These are phyloP conservation scores for Hirschfeldia incana DNA, from an alignment of 345 rosid species.

Conservation along the genomic window DNA sequence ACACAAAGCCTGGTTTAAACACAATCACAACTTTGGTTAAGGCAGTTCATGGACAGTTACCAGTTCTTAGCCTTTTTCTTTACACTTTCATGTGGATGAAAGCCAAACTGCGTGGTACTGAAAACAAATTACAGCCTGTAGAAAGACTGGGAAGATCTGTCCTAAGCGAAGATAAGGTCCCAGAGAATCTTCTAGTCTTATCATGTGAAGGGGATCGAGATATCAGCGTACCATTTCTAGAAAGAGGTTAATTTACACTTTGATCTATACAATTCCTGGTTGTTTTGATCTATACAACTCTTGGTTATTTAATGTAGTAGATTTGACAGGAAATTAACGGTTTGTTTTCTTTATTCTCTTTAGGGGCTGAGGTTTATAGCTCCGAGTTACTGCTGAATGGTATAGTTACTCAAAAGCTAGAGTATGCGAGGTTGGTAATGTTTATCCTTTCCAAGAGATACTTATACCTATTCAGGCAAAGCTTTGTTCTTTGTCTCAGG, in stretches of 20 bases:
- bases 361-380: conserved; percentile 79
- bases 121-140: conserved; percentile 51
- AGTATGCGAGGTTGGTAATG: conserved; percentile 72
- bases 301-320: neutral
- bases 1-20: conserved; percentile 67
- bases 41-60: conserved; percentile 74
- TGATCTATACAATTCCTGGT: no score
- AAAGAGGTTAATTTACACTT: conserved; percentile 58
- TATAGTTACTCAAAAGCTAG: conserved; percentile 81
- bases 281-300: neutral
- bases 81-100: conserved; percentile 2
- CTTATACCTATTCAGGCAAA: neutral
- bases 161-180: conserved; percentile 52
- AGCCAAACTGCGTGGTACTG: neutral
- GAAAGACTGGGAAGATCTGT: conserved; percentile 78
- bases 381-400: conserved; percentile 85
- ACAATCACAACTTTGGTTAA: conserved; percentile 61
- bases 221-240: conserved; percentile 63
- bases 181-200: conserved; percentile 64
- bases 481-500: neutral
- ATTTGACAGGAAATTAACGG: neutral
- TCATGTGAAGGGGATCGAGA: conserved; percentile 81
- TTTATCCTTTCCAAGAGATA: no score
- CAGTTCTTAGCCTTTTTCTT: neutral
- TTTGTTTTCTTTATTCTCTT: neutral